Evolutionary conservation across 2,329 filamentous ascomycete species (phyloP), one percentile per base, ranked within the genome.

Genomic region (Acrocalymma vagum): DNA sequence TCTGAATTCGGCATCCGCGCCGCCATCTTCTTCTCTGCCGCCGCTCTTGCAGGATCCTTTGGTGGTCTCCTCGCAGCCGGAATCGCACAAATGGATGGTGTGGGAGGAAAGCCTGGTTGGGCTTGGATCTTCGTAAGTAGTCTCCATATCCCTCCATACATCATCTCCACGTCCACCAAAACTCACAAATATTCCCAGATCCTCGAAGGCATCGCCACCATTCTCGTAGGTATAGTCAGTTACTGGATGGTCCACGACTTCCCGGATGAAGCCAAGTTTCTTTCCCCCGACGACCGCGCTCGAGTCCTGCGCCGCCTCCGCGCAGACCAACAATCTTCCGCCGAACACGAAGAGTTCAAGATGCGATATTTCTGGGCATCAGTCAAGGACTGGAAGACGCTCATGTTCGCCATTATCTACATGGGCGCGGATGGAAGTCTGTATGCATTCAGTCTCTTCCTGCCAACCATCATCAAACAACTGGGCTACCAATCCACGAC

Each of bases 381-480:
- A 6, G 55, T 93, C 13, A 85, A 80, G 42, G 90, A 95, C 63
- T 95, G 88, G 86, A 95, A 95, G 75, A 95, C 87, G 14, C 94
- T 84, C 70, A 74, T 80, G 2, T 86, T 82, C 9, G 87, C 88
- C 67, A 69, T 88, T 29, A 85, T 93, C 44, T 94, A 91, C 65
- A 90, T 90, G 84, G 89, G 88, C 2, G 59, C 57, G 25, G 81
- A 88, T 51, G 86, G 85, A 62, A 79, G 87, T 0, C 74, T 92
- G 4, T 92, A 91, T 63, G 84, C 84, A 3, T 90, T 91, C 70
- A 85, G 82, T 2, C 77, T 92, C 4, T 92, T 95, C 72, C 72
- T 93, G 3, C 90, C 90, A 0, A 87, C 84, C 13, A 95, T 95
- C 60, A 86, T 95, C 51, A 75, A 77, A 29, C 73, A 82, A 48